Conservation (phyloP, 139 green algal species). For the Micromonas commoda region DNA sequence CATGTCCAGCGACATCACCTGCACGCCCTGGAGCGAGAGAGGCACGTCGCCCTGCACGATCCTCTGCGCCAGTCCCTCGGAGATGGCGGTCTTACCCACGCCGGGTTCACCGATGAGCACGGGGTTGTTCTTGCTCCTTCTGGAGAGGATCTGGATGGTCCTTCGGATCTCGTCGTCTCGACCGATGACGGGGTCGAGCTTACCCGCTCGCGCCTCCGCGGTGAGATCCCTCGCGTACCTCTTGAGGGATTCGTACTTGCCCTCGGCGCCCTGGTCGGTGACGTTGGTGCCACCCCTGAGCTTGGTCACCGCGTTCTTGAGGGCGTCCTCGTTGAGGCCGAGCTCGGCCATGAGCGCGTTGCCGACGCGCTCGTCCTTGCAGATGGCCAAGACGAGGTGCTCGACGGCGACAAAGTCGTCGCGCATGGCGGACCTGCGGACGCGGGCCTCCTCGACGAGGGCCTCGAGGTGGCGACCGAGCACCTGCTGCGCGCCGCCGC, state of each 20-base stretch:
- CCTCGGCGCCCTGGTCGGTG: constrained; percentile 72
- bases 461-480: constrained; percentile 86
- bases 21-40: constrained; percentile 53
- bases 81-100: constrained; percentile 50
- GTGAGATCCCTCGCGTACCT: constrained; percentile 95
- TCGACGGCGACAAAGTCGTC: constrained; percentile 88
- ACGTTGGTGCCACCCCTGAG: constrained; percentile 73
- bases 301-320: constrained; percentile 69
- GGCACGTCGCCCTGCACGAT: constrained; percentile 92
- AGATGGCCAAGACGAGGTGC: constrained; percentile 83
- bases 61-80: constrained; percentile 79
- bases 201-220: constrained; percentile 63
- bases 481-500: constrained; percentile 65
- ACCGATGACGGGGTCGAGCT: constrained; percentile 90
- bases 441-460: constrained; percentile 69
- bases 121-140: constrained; percentile 97
- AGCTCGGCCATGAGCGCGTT: constrained; percentile 50
- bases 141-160: constrained; percentile 57
- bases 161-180: constrained; percentile 83
- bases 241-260: constrained; percentile 91
- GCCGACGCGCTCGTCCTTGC: constrained; percentile 71
- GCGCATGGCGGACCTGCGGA: constrained; percentile 48
- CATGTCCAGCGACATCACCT: constrained; percentile 76
- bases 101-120: constrained; percentile 92
- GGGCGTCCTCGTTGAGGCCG: constrained; percentile 55